A percentile compares a stretch with the other conserved stretches of the same genome.
Conservation (phyloP, 192 early-diverging fungal species). For the Umbelopsis ramanniana region DNA sequence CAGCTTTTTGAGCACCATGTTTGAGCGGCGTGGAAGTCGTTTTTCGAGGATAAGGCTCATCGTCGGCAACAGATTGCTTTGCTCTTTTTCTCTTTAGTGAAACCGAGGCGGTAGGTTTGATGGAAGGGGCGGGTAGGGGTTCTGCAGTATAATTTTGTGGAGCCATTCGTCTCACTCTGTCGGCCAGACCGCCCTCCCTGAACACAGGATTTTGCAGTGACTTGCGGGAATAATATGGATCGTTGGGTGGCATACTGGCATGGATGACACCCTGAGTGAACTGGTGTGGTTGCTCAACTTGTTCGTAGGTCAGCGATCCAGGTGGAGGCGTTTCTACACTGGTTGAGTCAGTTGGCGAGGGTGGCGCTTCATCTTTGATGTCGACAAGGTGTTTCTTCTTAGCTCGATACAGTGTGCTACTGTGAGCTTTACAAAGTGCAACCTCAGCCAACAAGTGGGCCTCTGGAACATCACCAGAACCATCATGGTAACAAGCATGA, state of each 20-base stretch:
- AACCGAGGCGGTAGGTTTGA: background rate
- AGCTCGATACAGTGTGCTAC: conserved; percentile 41
- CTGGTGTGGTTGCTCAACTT: conserved; percentile 16
- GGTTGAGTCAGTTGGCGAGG: conserved; percentile 31
- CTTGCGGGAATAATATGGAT: conserved; percentile 18
- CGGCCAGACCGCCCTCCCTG: conserved; percentile 5
- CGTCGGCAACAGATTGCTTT: background rate
- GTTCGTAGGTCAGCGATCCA: conserved; percentile 5
- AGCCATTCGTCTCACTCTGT: background rate
- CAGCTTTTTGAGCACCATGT: conserved; percentile 6
- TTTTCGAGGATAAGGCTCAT: conserved; percentile 19
- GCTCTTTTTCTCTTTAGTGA: conserved; percentile 14
- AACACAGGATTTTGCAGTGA: conserved; percentile 12
- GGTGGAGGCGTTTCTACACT: conserved; percentile 18
- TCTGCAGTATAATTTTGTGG: background rate
- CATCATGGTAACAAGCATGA: conserved; percentile 35
- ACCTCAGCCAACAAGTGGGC: conserved; percentile 32
- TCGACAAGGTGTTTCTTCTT: conserved; percentile 35
- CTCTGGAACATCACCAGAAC: conserved; percentile 28
- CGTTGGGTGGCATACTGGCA: background rate
- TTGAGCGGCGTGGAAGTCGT: conserved; percentile 7
- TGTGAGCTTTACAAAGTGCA: conserved; percentile 45
- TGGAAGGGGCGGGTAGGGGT: background rate
- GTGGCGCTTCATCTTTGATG: conserved; percentile 24
- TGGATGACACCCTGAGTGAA: conserved; percentile 1